Evolutionary conservation across 352 stramenopile species (phyloP), one percentile per base, ranked within the genome.

Genomic region (Globisporangium abappressorium): DNA sequence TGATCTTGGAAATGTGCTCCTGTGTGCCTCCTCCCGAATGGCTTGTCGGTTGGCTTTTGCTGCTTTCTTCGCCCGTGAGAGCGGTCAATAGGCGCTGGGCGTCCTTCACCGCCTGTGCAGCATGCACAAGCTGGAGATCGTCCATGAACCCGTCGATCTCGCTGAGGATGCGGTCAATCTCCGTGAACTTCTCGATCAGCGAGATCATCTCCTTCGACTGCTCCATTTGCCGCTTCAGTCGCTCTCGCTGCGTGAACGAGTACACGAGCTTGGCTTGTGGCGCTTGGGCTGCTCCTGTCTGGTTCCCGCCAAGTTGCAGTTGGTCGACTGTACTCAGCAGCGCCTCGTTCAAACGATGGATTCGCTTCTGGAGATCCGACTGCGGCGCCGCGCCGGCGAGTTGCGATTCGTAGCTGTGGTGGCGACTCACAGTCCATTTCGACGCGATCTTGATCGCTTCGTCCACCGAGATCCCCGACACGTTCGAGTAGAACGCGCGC

Each of bases 181-280:
- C 72, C 24, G 74, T 90, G 12, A 94, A 72, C n/a, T 89, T 84
- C 70, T 92, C 85, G 22, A 91, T 80, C 15, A 89, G 72, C 65
- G 68, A 43, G 49, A 94, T 67, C 76, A 89, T 89, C n/a, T 64
- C 73, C 33, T 78, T 79, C 2, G 82, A 89, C 61, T 90, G 79
- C 33, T 85, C 76, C 53, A 90, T 80, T 55, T 94, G 82, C 34
- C 75, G 70, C 71, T 80, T 82, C 7, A 94, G 62, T 0, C 70
- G 71, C 71, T 94, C 80, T 15, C 76, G 75, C 60, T 92, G 78
- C 20, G 76, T 84, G 26, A 90, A 82, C 7, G 81, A 89, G 36
- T 75, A 57, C 47, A 92, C 56, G 18, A 90, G 68, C 51, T 81
- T 70, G 18, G 78, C 73, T 22, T 87, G 77, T 1, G 78, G 71